Conservation (phyloP, 1,284 basidiomycete genomes). For the Lignosus rhinocerotis region DNA sequence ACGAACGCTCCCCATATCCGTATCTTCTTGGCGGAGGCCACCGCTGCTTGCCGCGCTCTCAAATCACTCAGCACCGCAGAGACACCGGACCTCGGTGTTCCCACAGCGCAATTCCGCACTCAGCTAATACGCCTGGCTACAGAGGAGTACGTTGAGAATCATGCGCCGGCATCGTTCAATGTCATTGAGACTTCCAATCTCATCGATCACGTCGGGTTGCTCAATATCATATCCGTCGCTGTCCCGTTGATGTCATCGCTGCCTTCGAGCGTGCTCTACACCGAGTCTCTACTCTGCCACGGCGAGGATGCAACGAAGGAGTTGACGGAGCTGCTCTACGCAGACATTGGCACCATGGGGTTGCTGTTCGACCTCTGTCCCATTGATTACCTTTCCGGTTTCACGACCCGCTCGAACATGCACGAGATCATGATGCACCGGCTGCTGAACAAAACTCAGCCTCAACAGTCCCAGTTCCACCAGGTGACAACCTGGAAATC, state of each 20-base stretch:
- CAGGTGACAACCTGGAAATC: slow-evolving; percentile 46
- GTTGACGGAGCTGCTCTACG: slow-evolving; percentile 38
- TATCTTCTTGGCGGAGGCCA: slow-evolving; percentile 39
- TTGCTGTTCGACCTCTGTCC: slow-evolving; percentile 46
- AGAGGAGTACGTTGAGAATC: slow-evolving; percentile 33
- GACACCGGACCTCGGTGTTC: slow-evolving; percentile 30
- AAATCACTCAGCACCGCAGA: slow-evolving; percentile 21
- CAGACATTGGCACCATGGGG: slow-evolving; percentile 40
- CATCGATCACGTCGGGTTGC: slow-evolving; percentile 47
- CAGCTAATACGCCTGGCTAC: slow-evolving; percentile 36
- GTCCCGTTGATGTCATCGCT: slow-evolving; percentile 37
- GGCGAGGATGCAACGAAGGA: slow-evolving; percentile 31
- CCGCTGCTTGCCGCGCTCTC: slow-evolving; percentile 36
- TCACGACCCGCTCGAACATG: slow-evolving; percentile 42
- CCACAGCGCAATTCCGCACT: slow-evolving; percentile 39
- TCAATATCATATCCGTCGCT: slow-evolving; percentile 49
- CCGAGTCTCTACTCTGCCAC: slow-evolving; percentile 40
- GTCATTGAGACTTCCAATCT: slow-evolving; percentile 59
- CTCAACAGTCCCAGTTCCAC: slow-evolving; percentile 36
- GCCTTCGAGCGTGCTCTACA: slow-evolving; percentile 39
- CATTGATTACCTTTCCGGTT: slow-evolving; percentile 41
- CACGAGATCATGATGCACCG: slow-evolving; percentile 39
- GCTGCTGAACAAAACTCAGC: background rate
- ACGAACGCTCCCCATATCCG: slow-evolving; percentile 30
- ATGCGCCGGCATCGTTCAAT: slow-evolving; percentile 45